Conservation (phyloP, 495 filamentous ascomycete species). For the Xylaria sp. region DNA sequence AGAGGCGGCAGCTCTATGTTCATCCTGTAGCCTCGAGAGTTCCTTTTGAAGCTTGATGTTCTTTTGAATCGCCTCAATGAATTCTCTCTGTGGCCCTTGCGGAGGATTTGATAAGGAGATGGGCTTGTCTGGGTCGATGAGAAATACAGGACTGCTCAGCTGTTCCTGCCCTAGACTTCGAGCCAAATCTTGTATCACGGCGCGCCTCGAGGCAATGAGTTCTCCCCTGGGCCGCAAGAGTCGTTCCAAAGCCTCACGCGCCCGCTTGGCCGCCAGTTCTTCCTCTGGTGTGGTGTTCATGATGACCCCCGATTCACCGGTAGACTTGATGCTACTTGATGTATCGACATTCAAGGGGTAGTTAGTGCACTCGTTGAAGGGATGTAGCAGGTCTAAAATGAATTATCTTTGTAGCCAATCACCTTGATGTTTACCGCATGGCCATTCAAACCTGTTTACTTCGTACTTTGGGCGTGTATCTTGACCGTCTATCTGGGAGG, state of each 20-base stretch:
- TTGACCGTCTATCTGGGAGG: not conserved
- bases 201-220: constrained; percentile 39
- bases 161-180: constrained; percentile 36
- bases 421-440: not conserved
- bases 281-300: constrained; percentile 29
- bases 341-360: not conserved
- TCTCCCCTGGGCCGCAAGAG: constrained; percentile 49
- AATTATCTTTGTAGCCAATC: not conserved
- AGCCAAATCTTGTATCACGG: constrained; percentile 41
- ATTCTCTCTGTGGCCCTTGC: constrained; percentile 54
- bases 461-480: not conserved
- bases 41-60: constrained; percentile 62
- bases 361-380: not conserved
- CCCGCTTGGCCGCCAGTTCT: constrained; percentile 28
- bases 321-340: not conserved
- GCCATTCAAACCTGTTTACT: not conserved
- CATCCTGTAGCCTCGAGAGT: constrained; percentile 45
- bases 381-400: not conserved
- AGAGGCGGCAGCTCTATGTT: constrained; percentile 34
- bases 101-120: constrained; percentile 33
- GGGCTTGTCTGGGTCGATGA: constrained; percentile 41
- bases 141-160: constrained; percentile 45
- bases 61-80: constrained; percentile 64
- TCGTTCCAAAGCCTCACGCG: constrained; percentile 36
- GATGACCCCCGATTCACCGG: not conserved